phyloP scores from a whole-genome alignment of 805 yeast genomes.

The Suhomyces faveliae region DNA sequence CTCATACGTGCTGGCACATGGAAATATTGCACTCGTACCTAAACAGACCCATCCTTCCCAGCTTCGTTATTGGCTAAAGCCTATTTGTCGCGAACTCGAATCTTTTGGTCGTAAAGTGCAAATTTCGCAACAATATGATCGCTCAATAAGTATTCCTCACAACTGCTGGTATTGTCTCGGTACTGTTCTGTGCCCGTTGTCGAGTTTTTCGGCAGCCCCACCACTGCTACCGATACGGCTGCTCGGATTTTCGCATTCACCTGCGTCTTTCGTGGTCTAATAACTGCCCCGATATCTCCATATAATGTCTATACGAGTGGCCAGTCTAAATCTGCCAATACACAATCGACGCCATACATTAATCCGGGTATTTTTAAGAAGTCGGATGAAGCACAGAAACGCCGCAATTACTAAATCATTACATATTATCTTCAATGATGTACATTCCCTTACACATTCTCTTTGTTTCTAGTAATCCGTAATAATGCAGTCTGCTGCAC shows the following conservation, averaged over 20 bases:
- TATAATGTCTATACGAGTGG: background rate
- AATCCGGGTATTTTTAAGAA: background rate
- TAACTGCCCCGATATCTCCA: background rate
- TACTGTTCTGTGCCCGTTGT: background rate
- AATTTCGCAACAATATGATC: background rate
- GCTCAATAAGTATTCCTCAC: background rate
- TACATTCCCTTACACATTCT: too few species aligned
- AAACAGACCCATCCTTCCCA: background rate
- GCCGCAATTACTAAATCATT: too few species aligned
- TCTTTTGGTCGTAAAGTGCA: background rate
- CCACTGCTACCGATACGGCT: background rate
- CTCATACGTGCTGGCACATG: too few species aligned
- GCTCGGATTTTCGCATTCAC: background rate
- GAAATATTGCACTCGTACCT: too few species aligned
- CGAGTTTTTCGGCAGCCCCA: background rate
- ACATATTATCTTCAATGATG: too few species aligned
- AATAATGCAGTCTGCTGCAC: too few species aligned
- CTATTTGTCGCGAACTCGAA: background rate
- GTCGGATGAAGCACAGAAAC: background rate
- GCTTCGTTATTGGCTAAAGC: background rate
- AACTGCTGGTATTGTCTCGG: background rate
- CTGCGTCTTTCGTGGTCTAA: background rate
- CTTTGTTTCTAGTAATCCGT: too few species aligned
- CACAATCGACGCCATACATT: background rate
- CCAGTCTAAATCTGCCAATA: too few species aligned